phyloP scores from a whole-genome alignment of 2,329 filamentous ascomycete species.

The Aspergillus piperis region DNA sequence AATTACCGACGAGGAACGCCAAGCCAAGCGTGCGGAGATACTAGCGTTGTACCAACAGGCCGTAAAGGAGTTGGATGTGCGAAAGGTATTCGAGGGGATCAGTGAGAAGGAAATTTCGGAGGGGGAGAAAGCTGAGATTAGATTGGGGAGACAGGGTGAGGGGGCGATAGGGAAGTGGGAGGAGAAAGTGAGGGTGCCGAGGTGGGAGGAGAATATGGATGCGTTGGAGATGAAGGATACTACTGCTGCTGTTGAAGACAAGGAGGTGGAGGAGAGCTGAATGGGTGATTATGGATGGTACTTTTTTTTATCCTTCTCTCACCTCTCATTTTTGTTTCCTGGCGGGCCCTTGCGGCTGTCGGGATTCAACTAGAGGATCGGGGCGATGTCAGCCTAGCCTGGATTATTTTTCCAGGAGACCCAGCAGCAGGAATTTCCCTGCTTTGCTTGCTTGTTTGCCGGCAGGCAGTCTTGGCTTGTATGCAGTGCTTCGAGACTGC shows the following conservation, averaged over 20 bases:
- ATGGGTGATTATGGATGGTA: background rate
- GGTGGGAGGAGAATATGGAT: constrained; percentile 45
- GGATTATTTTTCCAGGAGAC: background rate
- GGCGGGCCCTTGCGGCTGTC: background rate
- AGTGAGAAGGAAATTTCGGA: constrained; percentile 12
- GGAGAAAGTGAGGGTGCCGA: constrained; percentile 30
- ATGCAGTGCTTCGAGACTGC: background rate
- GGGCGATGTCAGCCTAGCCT: background rate
- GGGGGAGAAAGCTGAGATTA: constrained; percentile 31
- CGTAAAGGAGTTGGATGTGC: constrained; percentile 60
- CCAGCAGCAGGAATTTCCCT: background rate
- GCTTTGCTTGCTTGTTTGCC: too few relatives aligned
- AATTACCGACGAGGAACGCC: constrained; percentile 29
- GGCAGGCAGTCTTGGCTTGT: too few relatives aligned
- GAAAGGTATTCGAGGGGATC: constrained; percentile 60
- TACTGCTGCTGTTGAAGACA: background rate
- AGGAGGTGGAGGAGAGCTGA: background rate
- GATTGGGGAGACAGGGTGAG: constrained; percentile 33
- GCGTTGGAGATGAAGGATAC: constrained; percentile 37
- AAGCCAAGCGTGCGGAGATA: constrained; percentile 38
- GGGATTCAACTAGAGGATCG: background rate
- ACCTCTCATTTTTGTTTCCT: too few relatives aligned
- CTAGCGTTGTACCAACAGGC: constrained; percentile 48
- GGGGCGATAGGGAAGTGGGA: constrained; percentile 35
- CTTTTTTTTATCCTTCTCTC: background rate